Percentiles rank a stretch among this genome's conserved stretches.
Evolutionary conservation across 129 eudicot genomes (phyloP).

Genomic region (Cynara cardunculus): DNA sequence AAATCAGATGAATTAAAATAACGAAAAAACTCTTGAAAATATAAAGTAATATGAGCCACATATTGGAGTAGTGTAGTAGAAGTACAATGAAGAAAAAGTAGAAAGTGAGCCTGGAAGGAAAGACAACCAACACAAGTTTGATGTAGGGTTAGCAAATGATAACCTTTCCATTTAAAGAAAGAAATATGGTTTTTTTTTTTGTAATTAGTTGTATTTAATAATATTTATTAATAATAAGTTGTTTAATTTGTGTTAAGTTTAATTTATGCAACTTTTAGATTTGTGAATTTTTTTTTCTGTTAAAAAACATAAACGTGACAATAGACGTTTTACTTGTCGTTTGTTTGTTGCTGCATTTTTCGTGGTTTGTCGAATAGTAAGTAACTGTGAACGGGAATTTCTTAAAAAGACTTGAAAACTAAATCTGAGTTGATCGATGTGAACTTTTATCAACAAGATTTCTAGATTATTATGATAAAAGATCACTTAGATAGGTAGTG

Average conservation of each 20-base stretch:
- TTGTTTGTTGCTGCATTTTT: neutral
- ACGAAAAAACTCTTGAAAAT: conserved; percentile 24
- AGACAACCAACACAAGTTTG: conserved; percentile 52
- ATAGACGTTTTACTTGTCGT: too few species aligned
- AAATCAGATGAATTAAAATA: conserved; percentile 19
- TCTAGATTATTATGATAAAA: too few species aligned
- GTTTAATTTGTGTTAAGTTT: conserved; percentile 19
- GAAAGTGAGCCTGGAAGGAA: conserved; percentile 32
- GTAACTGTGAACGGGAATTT: neutral
- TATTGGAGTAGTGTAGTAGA: conserved; percentile 36
- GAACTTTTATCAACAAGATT: too few species aligned
- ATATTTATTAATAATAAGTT: conserved; percentile 15
- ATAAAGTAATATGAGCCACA: conserved; percentile 29
- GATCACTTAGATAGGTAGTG: too few species aligned
- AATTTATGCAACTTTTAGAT: conserved; percentile 20
- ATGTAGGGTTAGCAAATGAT: conserved; percentile 41
- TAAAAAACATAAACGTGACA: neutral
- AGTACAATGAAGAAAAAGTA: conserved; percentile 33
- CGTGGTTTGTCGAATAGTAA: neutral
- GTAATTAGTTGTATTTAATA: conserved; percentile 27
- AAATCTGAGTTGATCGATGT: too few species aligned
- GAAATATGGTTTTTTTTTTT: neutral
- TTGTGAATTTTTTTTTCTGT: neutral
- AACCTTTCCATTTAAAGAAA: conserved; percentile 32
- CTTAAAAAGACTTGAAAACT: too few species aligned